Evolutionary conservation across 345 rosid species (phyloP).

Genomic region (Salix exigua): DNA sequence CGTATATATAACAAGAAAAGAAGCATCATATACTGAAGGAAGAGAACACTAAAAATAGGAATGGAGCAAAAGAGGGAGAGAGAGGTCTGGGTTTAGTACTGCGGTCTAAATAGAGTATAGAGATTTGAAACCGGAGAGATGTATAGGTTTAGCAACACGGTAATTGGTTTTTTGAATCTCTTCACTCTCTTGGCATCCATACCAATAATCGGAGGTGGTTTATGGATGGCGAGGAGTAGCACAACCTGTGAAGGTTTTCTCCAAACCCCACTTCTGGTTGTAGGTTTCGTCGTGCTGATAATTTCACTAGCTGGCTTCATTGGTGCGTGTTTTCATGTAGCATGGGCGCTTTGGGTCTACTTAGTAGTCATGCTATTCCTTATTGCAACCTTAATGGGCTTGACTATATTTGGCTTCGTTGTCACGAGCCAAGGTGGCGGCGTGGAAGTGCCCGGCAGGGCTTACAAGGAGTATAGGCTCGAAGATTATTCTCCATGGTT

Average conservation of each 20-base stretch:
- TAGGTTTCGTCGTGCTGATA: conserved; percentile 66
- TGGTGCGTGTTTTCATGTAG: conserved; percentile 83
- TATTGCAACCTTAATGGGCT: conserved; percentile 55
- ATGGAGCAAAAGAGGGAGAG: not conserved
- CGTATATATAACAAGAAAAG: conserved; percentile 15
- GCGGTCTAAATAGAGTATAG: not conserved
- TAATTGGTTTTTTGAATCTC: conserved; percentile 74
- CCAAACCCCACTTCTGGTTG: conserved; percentile 71
- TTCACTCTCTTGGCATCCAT: conserved; percentile 77
- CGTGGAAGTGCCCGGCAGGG: conserved; percentile 54
- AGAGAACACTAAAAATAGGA: not conserved
- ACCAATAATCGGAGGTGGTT: conserved; percentile 79
- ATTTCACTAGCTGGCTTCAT: conserved; percentile 80
- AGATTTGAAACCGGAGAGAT: conserved; percentile 18
- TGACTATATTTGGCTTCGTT: conserved; percentile 72
- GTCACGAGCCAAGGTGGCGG: conserved; percentile 86
- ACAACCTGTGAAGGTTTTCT: conserved; percentile 80
- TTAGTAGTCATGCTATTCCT: conserved; percentile 71
- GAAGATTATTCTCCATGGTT: conserved; percentile 81
- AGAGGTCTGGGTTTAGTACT: not conserved
- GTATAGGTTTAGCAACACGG: conserved; percentile 79
- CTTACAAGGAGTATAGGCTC: conserved; percentile 66
- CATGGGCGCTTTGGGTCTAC: conserved; percentile 90
- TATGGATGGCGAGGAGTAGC: conserved; percentile 83
- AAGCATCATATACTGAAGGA: not conserved